Conservation (phyloP, 2,329 filamentous ascomycete genomes). For the Stemphylium vesicarium region DNA sequence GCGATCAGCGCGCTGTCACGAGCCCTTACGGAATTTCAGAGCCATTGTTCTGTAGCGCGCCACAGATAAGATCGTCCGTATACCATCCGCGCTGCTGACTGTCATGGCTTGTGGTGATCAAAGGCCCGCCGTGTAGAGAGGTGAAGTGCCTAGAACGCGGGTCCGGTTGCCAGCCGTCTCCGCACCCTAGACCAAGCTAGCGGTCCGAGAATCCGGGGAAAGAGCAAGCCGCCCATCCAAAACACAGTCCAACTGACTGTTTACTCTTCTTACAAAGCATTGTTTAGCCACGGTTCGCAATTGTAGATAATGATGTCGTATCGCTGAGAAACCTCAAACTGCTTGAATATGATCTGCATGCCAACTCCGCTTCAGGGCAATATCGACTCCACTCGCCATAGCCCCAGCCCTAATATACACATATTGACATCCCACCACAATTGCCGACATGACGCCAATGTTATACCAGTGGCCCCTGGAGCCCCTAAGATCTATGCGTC, state of each 20-base stretch:
- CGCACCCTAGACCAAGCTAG: constrained; percentile 5
- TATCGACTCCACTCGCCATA: constrained; percentile 2
- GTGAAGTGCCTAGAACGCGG: background rate
- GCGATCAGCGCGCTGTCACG: background rate
- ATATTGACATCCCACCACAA: constrained; percentile 11
- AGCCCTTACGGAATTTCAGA: background rate
- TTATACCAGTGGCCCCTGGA: background rate
- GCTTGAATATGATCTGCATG: background rate
- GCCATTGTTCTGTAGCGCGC: background rate
- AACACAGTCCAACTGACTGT: background rate
- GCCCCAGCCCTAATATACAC: background rate
- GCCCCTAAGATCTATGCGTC: constrained; percentile 1
- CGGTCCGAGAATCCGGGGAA: constrained; percentile 18
- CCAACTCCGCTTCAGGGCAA: background rate
- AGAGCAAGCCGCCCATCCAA: background rate
- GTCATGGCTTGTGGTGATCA: background rate
- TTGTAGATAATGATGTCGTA: background rate
- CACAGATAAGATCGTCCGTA: background rate
- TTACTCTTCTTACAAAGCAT: background rate
- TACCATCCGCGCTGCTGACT: background rate
- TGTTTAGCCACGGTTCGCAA: background rate
- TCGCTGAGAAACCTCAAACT: background rate
- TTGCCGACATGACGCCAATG: background rate
- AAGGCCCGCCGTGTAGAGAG: background rate
- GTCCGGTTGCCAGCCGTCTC: background rate